Base-by-base conservation (phyloP, 2,329 filamentous ascomycete species). In the Ophiostoma perfectum region DNA sequence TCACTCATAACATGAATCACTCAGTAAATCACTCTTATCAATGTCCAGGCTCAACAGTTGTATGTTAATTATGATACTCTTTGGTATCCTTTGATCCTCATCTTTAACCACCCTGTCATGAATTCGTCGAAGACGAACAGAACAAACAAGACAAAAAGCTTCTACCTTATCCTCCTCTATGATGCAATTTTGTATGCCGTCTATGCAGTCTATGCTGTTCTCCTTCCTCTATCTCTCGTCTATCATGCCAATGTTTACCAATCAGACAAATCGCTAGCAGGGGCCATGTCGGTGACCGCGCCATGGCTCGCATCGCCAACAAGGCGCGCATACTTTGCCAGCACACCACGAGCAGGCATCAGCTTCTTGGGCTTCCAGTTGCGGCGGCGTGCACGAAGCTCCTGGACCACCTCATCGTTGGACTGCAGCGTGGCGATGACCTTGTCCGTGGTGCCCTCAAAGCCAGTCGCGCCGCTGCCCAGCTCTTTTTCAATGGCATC, bases 221-320 rank as follows among this genome's bases (percentile, higher is more conserved):
- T 38, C 11, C 16, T 14, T 27, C 38, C 14, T 38, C 27, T 27
- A 14, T 38, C 55, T 52, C 7, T 49, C 11, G 11, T 60, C 55
- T 36, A 39, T 60, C 8, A 38, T 58, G 27, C 12, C 47, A 38
- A 36, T 42, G 16, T 12, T 45, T 68, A 71, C 70, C 70, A 71
- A n/a, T 70, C 65, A 0, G 55, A 41, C 9, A 68, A 36, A n/a
- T 36, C 60, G n/a, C 70, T 72, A 62, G 70, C 69, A 9, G 74
- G 72, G 5, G 73, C 74, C 66, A 75, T 76, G 81, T 97, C 93
- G 52, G 93, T 97, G 79, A 97, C 90, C 8, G 93, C 93, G 5
- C 94, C 94, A 74, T 94, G 90, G 77, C 90, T 94, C 11, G 94
- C 94, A 84, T 97, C 93, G 1, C 93, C 90, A 0, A 98, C 94